phyloP scores from a whole-genome alignment of 2,329 filamentous ascomycete species.

The Tolypocladium nubicola region DNA sequence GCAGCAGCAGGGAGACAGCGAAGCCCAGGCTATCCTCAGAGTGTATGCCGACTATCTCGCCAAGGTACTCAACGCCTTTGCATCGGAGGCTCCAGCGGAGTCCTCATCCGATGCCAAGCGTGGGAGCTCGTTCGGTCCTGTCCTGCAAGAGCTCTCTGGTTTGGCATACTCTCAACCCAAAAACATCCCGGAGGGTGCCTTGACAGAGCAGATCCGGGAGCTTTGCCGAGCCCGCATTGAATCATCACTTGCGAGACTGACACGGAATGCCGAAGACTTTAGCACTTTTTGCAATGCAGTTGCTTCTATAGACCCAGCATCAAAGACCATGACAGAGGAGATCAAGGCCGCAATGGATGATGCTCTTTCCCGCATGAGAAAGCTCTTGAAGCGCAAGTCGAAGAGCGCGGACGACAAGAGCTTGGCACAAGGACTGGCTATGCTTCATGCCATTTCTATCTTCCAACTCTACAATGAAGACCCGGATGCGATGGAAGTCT shows the following conservation, averaged over 20 bases:
- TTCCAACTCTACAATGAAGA: conserved; percentile 88
- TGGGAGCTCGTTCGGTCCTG: conserved; percentile 20
- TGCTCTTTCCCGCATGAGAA: conserved; percentile 41
- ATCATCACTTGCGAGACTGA: conserved; percentile 47
- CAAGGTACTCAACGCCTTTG: conserved; percentile 33
- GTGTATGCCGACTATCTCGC: conserved; percentile 44
- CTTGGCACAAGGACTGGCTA: conserved; percentile 54
- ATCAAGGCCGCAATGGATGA: conserved; percentile 41
- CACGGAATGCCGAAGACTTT: conserved; percentile 42
- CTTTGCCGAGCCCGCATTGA: conserved; percentile 45
- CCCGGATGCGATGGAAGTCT: conserved; percentile 69
- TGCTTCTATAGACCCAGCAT: conserved; percentile 39
- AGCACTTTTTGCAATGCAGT: conserved; percentile 43
- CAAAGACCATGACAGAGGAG: conserved; percentile 44
- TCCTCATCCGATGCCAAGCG: conserved; percentile 16
- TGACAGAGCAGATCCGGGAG: conserved; percentile 43
- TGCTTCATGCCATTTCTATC: conserved; percentile 76
- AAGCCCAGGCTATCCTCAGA: conserved; percentile 27
- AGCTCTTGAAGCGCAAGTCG: conserved; percentile 34
- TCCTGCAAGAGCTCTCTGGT: conserved; percentile 41
- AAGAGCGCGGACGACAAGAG: conserved; percentile 24
- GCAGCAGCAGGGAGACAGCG: conserved; percentile 12
- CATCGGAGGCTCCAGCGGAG: conserved; percentile 10
- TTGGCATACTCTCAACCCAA: conserved; percentile 43
- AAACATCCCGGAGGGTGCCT: conserved; percentile 26